phyloP scores from a whole-genome alignment of 2,329 filamentous ascomycete species.

The Fragosphaeria purpurea region DNA sequence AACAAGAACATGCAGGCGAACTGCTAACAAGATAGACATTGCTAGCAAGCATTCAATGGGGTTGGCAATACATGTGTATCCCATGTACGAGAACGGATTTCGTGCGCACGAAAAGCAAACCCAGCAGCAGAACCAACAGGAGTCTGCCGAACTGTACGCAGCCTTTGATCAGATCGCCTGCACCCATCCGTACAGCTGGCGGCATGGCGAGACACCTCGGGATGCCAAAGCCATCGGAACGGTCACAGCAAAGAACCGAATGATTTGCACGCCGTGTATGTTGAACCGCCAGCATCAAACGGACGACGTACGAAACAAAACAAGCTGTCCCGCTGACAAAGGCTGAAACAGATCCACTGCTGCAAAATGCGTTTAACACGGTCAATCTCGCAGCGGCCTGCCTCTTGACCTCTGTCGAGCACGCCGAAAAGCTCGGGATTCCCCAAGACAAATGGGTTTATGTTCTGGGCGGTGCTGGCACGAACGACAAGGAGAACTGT shows the following conservation, averaged over 20 bases:
- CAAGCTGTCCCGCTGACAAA: no score
- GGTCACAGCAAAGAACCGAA: conserved; percentile 5
- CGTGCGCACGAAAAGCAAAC: conserved; percentile 6
- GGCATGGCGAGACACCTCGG: conserved; percentile 5
- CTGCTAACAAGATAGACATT: background rate
- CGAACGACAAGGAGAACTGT: conserved; percentile 7
- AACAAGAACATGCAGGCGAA: background rate
- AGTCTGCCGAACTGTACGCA: conserved; percentile 9
- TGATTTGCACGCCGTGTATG: conserved; percentile 9
- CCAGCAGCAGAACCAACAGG: conserved; percentile 2
- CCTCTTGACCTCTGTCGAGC: conserved; percentile 7
- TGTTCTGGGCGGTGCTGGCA: conserved; percentile 7
- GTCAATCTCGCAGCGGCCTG: conserved; percentile 9
- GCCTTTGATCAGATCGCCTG: conserved; percentile 6
- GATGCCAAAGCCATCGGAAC: background rate
- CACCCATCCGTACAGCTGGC: conserved; percentile 6
- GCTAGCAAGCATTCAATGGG: conserved; percentile 7
- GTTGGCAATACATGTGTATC: conserved; percentile 8
- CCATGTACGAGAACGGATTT: conserved; percentile 10
- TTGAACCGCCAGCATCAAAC: no score
- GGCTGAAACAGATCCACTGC: conserved; percentile 1
- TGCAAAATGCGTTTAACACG: conserved; percentile 10
- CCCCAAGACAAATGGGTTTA: conserved; percentile 4
- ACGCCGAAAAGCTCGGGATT: conserved; percentile 5
- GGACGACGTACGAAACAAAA: no score